Base-by-base conservation (phyloP, 805 yeast genomes). In the Priceomyces medius region DNA sequence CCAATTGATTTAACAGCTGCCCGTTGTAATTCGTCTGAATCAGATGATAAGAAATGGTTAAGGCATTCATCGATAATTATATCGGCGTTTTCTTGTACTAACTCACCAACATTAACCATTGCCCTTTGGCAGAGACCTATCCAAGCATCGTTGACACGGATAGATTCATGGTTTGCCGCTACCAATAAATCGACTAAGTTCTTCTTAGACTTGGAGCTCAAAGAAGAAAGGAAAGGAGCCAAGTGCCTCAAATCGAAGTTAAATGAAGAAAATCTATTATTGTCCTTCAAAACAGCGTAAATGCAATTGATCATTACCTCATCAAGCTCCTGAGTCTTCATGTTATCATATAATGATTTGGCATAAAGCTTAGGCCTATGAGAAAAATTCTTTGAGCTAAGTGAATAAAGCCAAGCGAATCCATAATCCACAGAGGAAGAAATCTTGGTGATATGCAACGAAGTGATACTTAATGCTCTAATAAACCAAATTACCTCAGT, bases 111-210 rank as follows among this genome's bases (percentile, higher is more conserved):
- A 56, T 90, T 95, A 24, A 65, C 42, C 7, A 41, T 43, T 6
- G 85, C 74, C 35, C 77, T 67, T 51, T 83, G 77, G 27, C 81
- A 81, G 31, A 88, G 61, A 0, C 85, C 85, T 24, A 88, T 84
- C 98, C 98, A 91, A 1, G 84, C 82, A 45, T 76, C 61, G 64
- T 56, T 69, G 64, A 47, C 59, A 43, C 34, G 61, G 48, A 65
- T 47, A 4, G 37, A 39, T 7, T 48, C 27, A 40, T 60, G 59
- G 48, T 64, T 62, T 2, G 73, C 60, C 4, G 58, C 49, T 7
- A 63, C 50, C 26, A 65, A 41, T 18, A 67, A 49, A 21, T 50
- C 46, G 16, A 37, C 35, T 32, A 64, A 54, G 44, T 56, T 56
- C 7, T 41, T 34, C 17, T 45, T 40, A 7, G 38, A 35, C 6